Base-by-base conservation (phyloP, 768 basidiomycete genomes). In the Gloeophyllum trabeum region DNA sequence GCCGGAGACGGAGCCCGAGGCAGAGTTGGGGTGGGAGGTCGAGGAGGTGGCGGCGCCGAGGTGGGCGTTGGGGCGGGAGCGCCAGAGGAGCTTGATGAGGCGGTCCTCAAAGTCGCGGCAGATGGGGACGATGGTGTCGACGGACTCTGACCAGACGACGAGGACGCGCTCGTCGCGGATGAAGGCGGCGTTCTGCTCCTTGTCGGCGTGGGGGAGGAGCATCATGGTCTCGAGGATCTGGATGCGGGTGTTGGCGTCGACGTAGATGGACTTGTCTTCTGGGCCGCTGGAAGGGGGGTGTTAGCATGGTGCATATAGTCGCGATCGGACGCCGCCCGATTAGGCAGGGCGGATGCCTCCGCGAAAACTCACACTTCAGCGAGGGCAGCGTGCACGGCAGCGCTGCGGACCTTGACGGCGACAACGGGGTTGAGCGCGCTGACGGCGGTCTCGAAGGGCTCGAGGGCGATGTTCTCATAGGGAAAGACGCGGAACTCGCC, bases 121-220 rank as follows among this genome's bases (percentile, higher is more conserved):
- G 24, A 60, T 66, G 38, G 68, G 59, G 43, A 92, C 76, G 57
- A 92, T 83, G 49, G 69, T 70, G 54, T 89, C 84, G 35, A 90
- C 68, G 0, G 75, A 71, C 54, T 89, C 83, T 16, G 81, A 78
- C 88, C 88, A 92, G 48, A 91, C 77, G 46, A 91, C 73, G 42
- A 92, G 70, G 14, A 85, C 82, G 28, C 83, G 75, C 56, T 91
- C 89, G 56, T 89, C 82, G 36, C 88, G 75, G 52, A 89, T 77
- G 56, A 92, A 92, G 1, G 89, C 88, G 14, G 69, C 71, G 46
- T 60, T 64, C 54, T 72, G 71, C 50, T 71, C 68, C 59, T 69
- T 70, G 44, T 71, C 65, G 16, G 70, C 61, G 41, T 77, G 71
- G 4, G 84, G 81, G 28, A 92, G 76, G 54, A 75, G 67, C 44